Evolutionary conservation across 768 basidiomycete genomes (phyloP), one percentile per base, ranked within the genome.

Genomic region (Kwoniella pini): DNA sequence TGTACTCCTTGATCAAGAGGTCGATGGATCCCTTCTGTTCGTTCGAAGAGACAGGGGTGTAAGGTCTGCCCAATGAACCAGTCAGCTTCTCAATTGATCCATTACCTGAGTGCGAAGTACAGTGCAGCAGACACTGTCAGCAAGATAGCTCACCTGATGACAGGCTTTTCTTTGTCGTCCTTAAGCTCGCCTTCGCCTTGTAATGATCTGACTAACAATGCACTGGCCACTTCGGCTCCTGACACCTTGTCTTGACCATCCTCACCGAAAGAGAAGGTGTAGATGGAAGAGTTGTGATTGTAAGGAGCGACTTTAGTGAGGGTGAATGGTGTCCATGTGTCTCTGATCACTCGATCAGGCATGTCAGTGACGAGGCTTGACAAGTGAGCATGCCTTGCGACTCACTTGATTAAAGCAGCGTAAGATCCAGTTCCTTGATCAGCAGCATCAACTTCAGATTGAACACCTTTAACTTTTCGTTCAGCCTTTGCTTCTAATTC

Each of bases 281-380:
- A 92, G 67, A 84, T 85, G 30, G 90, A 82, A 13, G 91, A 88
- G 80, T 98, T 96, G 84, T 97, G 88, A 84, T 96, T 98, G 83
- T 95, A 96, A 0, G 87, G 87, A 61, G 86, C 76, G 22, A 81
- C 76, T 72, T 86, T 85, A 78, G 88, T 88, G 70, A 98, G 85
- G 75, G 86, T 87, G 79, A 96, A 88, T 75, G 90, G 85, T 50
- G 62, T 63, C 77, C 77, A 78, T 10, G 56, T 54, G 58, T 78
- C 75, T 48, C 73, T 75, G 7, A n/a, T n/a, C n/a, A n/a, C 15
- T 36, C 7, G 7, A 36, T 7, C 7, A 36, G 15, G 33, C 33
- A 19, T 26, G 1, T 13, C 36, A 33, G 24, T 6, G 9, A 56
- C 7, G 46, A 28, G 1, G 28, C 12, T 45, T 13, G 1, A 45